Percentiles rank a stretch among this genome's conserved stretches.
phyloP scores from a whole-genome alignment of 805 yeast genomes.

The Candida saitoana region DNA sequence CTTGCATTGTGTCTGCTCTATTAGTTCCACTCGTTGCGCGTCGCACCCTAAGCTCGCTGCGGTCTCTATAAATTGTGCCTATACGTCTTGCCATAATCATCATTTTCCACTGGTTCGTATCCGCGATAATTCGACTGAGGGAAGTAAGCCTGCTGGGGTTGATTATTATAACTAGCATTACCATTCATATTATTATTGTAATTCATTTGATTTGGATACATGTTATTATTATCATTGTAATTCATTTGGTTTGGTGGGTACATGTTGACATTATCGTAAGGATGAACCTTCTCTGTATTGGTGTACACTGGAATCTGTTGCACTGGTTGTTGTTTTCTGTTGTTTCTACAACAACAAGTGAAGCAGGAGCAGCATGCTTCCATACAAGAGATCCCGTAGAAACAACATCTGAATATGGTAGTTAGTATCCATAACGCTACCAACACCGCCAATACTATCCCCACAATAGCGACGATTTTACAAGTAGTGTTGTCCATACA shows the following conservation, averaged over 20 bases:
- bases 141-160: slow-evolving; percentile 10
- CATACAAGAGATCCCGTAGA: slow-evolving; percentile 46
- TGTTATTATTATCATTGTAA: slow-evolving; percentile 5
- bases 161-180: not conserved
- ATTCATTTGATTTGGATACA: slow-evolving; percentile 7
- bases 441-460: slow-evolving; percentile 56
- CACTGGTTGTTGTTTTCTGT: slow-evolving; percentile 15
- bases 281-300: slow-evolving; percentile 12
- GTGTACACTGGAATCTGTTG: slow-evolving; percentile 3
- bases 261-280: slow-evolving; percentile 32
- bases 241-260: slow-evolving; percentile 20
- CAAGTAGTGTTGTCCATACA: slow-evolving; percentile 78
- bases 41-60: too few species aligned
- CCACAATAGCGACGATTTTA: slow-evolving; percentile 72
- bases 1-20: too few species aligned
- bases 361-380: slow-evolving; percentile 34
- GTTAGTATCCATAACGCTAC: slow-evolving; percentile 54
- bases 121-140: slow-evolving; percentile 7
- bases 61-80: slow-evolving; percentile 5
- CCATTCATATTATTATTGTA: too few species aligned
- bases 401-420: slow-evolving; percentile 51
- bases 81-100: slow-evolving; percentile 6
- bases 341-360: slow-evolving; percentile 43
- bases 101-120: slow-evolving; percentile 10
- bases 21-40: too few species aligned